Percentiles rank a stretch among this genome's conserved stretches.
phyloP scores from a whole-genome alignment of 108 stramenopile genomes.

The Discostella stelligeroides region DNA sequence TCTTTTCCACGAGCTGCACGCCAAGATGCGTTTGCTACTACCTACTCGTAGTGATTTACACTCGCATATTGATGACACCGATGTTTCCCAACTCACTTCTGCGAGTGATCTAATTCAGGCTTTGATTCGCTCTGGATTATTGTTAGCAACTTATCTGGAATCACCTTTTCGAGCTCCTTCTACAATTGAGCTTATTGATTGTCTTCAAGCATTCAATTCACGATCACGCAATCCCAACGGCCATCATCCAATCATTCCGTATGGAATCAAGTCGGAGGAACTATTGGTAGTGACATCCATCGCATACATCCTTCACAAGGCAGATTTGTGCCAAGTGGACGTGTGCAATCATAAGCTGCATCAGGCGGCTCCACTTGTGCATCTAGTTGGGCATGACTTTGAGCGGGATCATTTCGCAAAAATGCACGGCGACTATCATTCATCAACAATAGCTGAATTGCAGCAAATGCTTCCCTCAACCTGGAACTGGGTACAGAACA shows the following conservation, averaged over 20 bases:
- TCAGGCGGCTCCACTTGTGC: slow-evolving; percentile 43
- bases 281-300: slow-evolving; percentile 52
- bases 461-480: slow-evolving; percentile 36
- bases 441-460: slow-evolving; percentile 17
- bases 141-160: slow-evolving; percentile 53
- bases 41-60: slow-evolving; percentile 73
- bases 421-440: slow-evolving; percentile 19
- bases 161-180: slow-evolving; percentile 50
- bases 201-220: slow-evolving; percentile 15
- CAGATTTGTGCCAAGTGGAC: slow-evolving; percentile 56
- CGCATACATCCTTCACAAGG: slow-evolving; percentile 56
- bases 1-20: slow-evolving; percentile 51
- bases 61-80: slow-evolving; percentile 45
- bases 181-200: slow-evolving; percentile 46
- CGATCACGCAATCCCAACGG: neutral
- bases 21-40: slow-evolving; percentile 47
- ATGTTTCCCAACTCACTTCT: slow-evolving; percentile 6
- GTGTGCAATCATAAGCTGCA: slow-evolving; percentile 47
- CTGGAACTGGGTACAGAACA: slow-evolving; percentile 30
- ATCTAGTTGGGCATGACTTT: slow-evolving; percentile 43
- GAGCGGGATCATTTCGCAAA: slow-evolving; percentile 44
- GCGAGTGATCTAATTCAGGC: slow-evolving; percentile 24
- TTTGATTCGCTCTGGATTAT: slow-evolving; percentile 37
- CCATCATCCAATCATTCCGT: slow-evolving; percentile 14
- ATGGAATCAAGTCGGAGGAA: slow-evolving; percentile 16